Evolutionary conservation across 164 flowering plant species (phyloP).

Genomic region (Annona squamosa): DNA sequence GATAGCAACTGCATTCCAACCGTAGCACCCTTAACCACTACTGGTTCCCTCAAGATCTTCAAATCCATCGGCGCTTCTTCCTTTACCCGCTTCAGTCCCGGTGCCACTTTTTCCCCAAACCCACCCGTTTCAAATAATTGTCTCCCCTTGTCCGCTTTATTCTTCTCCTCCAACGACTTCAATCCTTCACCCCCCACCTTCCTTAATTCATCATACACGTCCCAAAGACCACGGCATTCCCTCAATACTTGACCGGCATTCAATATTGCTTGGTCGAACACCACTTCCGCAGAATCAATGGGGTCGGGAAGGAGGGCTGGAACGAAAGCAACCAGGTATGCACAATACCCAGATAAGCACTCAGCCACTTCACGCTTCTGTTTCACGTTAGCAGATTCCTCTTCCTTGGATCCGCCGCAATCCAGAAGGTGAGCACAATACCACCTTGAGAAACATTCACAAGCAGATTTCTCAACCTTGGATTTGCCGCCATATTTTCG

Average conservation of each 20-base stretch:
- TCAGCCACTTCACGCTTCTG: not conserved
- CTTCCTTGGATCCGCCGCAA: not conserved
- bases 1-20: not conserved
- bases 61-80: not conserved
- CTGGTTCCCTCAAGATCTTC: not conserved
- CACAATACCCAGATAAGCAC: slow-evolving; percentile 1
- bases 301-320: not conserved
- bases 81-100: not conserved
- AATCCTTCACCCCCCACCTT: not conserved
- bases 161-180: too few species aligned
- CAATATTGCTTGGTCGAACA: not conserved
- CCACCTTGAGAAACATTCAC: too few species aligned
- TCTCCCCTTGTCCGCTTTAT: too few species aligned
- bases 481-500: not conserved
- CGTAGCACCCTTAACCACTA: not conserved
- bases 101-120: not conserved
- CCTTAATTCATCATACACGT: not conserved
- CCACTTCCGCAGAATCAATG: not conserved
- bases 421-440: not conserved
- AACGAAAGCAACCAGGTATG: slow-evolving; percentile 2
- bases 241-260: not conserved
- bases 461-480: not conserved
- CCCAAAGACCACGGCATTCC: not conserved
- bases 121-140: too few species aligned
- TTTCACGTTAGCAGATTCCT: not conserved